A percentile compares a stretch with the other conserved stretches of the same genome.
Evolutionary conservation across 1,139 yeast genomes (phyloP).

Genomic region (Suhomyces kunorum): DNA sequence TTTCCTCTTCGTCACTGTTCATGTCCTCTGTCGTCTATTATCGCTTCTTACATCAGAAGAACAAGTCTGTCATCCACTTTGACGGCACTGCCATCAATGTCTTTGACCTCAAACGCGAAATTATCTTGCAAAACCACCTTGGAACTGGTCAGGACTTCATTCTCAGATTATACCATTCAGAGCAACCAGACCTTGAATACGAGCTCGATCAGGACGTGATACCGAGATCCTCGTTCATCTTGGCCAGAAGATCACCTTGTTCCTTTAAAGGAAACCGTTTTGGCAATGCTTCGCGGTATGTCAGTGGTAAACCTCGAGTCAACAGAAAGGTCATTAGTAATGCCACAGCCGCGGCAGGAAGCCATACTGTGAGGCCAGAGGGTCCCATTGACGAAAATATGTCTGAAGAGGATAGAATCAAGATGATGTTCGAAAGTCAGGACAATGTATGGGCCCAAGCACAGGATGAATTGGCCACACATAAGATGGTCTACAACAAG

Average conservation of each 20-base stretch:
- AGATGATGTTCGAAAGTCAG: conserved; percentile 89
- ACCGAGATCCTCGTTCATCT: conserved; percentile 82
- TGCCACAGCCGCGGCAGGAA: conserved; percentile 22
- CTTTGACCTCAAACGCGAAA: conserved; percentile 90
- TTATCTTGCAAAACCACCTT: conserved; percentile 75
- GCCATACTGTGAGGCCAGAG: conserved; percentile 8
- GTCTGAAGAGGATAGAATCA: conserved; percentile 85
- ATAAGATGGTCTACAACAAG: conserved; percentile 58
- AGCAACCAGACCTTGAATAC: conserved; percentile 75
- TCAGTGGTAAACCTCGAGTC: conserved; percentile 78
- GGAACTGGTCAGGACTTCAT: conserved; percentile 87
- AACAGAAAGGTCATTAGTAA: conserved; percentile 40
- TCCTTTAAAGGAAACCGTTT: conserved; percentile 57
- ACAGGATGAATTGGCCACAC: conserved; percentile 84
- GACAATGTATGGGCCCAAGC: conserved; percentile 93
- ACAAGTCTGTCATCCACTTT: conserved; percentile 75
- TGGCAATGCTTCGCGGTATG: conserved; percentile 72
- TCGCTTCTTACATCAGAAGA: conserved; percentile 81
- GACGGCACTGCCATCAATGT: conserved; percentile 97
- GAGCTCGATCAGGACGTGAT: conserved; percentile 89
- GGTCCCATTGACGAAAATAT: conserved; percentile 38
- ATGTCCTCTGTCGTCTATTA: conserved; percentile 94
- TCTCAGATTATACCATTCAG: conserved; percentile 59
- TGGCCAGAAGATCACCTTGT: conserved; percentile 81
- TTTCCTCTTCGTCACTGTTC: not conserved